Conservation (phyloP, 2,329 filamentous ascomycete genomes). For the Hypomyces perniciosus region DNA sequence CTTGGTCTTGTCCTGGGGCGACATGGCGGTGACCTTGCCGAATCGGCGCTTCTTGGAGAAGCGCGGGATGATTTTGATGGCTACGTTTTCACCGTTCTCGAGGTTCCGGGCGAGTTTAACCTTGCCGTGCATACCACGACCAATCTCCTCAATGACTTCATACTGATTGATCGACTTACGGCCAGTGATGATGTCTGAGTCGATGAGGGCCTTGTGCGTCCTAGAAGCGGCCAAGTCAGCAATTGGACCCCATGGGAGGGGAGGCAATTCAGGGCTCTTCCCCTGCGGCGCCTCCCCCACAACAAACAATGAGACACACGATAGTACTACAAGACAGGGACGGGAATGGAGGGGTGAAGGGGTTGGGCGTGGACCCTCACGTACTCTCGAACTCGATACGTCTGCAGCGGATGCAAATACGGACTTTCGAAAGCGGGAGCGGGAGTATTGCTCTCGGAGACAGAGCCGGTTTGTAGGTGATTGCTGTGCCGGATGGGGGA, state of each 20-base stretch:
- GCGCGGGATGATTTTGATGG: conserved; percentile 97
- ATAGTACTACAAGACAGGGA: not conserved
- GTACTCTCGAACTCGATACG: conserved; percentile 71
- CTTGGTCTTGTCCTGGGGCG: conserved; percentile 75
- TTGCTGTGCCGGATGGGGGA: conserved; percentile 36
- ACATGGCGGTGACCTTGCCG: conserved; percentile 67
- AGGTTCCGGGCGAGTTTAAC: conserved; percentile 89
- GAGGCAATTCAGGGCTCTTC: not conserved
- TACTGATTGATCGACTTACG: conserved; percentile 98
- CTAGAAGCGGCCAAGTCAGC: conserved; percentile 32
- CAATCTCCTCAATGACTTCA: conserved; percentile 93
- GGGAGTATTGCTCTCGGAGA: conserved; percentile 51
- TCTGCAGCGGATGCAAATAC: conserved; percentile 64
- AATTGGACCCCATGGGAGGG: not conserved
- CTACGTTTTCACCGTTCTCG: conserved; percentile 70
- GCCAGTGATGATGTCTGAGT: conserved; percentile 81
- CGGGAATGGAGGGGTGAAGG: conserved; percentile 1
- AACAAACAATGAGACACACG: not conserved
- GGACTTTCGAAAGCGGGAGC: conserved; percentile 47
- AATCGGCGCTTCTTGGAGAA: conserved; percentile 90
- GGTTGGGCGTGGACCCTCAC: conserved; percentile 27
- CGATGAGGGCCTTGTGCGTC: conserved; percentile 86
- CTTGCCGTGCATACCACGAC: conserved; percentile 92
- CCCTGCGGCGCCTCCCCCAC: too few relatives aligned
- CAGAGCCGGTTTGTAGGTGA: conserved; percentile 33